phyloP scores from a whole-genome alignment of 2,329 filamentous ascomycete species.

The Fusarium pseudoanthophilum region DNA sequence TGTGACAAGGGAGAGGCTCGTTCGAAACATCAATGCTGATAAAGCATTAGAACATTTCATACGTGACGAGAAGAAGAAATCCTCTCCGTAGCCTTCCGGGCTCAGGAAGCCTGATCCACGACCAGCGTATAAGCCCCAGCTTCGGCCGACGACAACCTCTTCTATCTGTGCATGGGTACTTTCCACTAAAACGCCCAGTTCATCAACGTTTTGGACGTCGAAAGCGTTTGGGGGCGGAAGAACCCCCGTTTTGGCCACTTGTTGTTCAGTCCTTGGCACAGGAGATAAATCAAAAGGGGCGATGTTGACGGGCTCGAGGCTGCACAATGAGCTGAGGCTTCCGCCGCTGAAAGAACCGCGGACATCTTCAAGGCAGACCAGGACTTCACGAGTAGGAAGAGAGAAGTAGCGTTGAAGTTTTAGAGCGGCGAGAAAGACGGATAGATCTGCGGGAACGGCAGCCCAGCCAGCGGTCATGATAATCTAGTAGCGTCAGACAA shows the following conservation, averaged over 20 bases:
- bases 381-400: slow-evolving; percentile 21
- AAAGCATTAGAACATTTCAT: slow-evolving; percentile 2
- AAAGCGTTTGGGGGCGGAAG: background rate
- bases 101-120: background rate
- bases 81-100: background rate
- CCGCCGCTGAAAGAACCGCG: slow-evolving; percentile 30
- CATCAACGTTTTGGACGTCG: background rate
- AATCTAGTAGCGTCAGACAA: slow-evolving; percentile 13
- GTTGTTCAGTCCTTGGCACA: background rate
- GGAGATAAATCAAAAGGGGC: slow-evolving; percentile 5
- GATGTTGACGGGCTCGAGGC: background rate
- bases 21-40: slow-evolving; percentile 7
- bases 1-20: slow-evolving; percentile 8
- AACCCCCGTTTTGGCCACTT: background rate
- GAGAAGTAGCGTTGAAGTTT: slow-evolving; percentile 13
- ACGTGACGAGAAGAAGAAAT: slow-evolving; percentile 16
- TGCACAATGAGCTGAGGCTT: slow-evolving; percentile 33
- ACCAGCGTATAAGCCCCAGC: slow-evolving; percentile 19
- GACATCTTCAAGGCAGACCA: slow-evolving; percentile 23
- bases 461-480: slow-evolving; percentile 34
- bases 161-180: slow-evolving; percentile 30
- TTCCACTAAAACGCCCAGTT: slow-evolving; percentile 3
- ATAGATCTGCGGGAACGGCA: slow-evolving; percentile 32
- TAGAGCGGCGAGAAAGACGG: slow-evolving; percentile 25
- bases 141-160: slow-evolving; percentile 30